Evolutionary conservation across 1,284 basidiomycete genomes (phyloP).

Genomic region (Farysia itapuensis): DNA sequence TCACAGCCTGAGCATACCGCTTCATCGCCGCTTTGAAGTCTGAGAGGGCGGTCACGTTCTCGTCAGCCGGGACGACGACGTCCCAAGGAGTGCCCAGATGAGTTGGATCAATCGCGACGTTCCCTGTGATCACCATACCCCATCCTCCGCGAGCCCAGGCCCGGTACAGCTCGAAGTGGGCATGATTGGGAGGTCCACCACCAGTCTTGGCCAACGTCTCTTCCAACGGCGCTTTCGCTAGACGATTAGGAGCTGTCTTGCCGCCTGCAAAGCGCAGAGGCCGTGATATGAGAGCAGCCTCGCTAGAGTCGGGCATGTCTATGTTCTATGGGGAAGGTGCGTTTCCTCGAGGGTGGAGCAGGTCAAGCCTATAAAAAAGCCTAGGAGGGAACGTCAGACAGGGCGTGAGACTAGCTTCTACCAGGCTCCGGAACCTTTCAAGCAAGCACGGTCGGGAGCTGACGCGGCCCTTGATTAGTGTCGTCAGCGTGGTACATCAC

Average conservation of each 20-base stretch:
- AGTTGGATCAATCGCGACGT: conserved; percentile 73
- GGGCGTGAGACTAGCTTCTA: too few relatives aligned
- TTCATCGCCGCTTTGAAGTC: conserved; percentile 52
- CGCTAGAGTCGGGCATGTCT: too few relatives aligned
- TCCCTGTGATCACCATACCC: conserved; percentile 87
- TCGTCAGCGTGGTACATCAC: too few relatives aligned
- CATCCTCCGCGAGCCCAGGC: conserved; percentile 76
- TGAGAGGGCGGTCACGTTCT: conserved; percentile 51
- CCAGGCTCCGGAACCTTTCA: too few relatives aligned
- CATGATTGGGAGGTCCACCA: conserved; percentile 44
- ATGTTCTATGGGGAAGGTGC: too few relatives aligned
- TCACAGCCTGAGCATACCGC: conserved; percentile 40
- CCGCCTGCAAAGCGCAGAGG: conserved; percentile 67
- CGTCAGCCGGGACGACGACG: conserved; percentile 66
- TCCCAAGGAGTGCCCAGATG: conserved; percentile 83
- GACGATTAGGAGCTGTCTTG: conserved; percentile 62
- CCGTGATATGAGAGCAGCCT: conserved; percentile 59
- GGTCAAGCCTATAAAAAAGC: too few relatives aligned
- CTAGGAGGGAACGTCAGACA: too few relatives aligned
- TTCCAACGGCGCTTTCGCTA: conserved; percentile 62
- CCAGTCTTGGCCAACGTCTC: conserved; percentile 48
- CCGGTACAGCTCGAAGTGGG: conserved; percentile 72
- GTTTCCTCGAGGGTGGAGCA: too few relatives aligned
- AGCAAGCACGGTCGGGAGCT: too few relatives aligned
- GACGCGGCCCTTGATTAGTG: too few relatives aligned